Conservation (phyloP, 495 filamentous ascomycete genomes). For the Penicillium canescens region DNA sequence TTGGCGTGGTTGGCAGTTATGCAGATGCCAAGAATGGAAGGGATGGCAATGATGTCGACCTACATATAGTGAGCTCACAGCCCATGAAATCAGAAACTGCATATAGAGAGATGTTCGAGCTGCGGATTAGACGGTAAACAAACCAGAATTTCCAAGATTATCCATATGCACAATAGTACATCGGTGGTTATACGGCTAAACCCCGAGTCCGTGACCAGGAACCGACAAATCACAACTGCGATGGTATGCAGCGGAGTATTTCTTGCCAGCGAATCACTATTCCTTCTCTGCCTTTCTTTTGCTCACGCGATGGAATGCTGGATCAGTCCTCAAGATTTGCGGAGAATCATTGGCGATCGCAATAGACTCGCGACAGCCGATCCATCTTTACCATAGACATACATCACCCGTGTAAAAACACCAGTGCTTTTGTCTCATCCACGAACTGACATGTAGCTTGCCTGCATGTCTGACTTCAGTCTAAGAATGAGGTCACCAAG, state of each 20-base stretch:
- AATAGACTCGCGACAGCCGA: not conserved
- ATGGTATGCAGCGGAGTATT: slow-evolving; percentile 9
- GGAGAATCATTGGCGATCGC: slow-evolving; percentile 10
- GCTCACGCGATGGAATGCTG: slow-evolving; percentile 4
- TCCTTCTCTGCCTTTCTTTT: not conserved
- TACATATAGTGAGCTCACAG: not conserved
- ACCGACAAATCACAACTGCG: slow-evolving; percentile 9
- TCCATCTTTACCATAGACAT: not conserved
- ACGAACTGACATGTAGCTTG: not conserved
- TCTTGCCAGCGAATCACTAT: not conserved
- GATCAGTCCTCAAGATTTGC: not conserved
- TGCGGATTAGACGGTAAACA: not conserved
- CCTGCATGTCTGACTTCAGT: not conserved
- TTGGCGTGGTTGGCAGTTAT: slow-evolving; percentile 13
- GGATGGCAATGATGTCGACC: slow-evolving; percentile 1
- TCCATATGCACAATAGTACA: not conserved
- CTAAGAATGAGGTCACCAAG: slow-evolving; percentile 4
- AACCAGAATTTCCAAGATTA: not conserved
- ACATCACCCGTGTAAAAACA: not conserved
- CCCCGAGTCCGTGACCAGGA: not conserved
- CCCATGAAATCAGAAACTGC: not conserved
- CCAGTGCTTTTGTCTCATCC: not conserved
- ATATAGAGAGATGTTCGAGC: no score
- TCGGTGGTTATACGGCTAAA: slow-evolving; percentile 1
- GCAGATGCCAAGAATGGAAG: slow-evolving; percentile 13